These are phyloP conservation scores for Taphrina flavorubra DNA, from an alignment of 1,139 yeast genomes.

Conservation along the genomic window DNA sequence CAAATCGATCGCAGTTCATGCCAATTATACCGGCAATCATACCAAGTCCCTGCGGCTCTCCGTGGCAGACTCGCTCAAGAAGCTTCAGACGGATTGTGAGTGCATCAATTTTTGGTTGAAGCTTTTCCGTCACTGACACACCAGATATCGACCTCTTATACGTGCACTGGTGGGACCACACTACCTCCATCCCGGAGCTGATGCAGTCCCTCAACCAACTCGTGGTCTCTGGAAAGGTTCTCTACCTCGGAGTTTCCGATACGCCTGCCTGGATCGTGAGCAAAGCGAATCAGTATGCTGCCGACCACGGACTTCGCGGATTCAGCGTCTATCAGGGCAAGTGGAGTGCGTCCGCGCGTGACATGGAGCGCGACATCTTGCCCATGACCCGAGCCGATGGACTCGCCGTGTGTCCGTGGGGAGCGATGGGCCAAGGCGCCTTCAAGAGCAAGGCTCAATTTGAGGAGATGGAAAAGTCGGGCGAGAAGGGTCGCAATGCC, in stretches of 20 bases:
- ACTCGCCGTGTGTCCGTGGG: constrained; percentile 49
- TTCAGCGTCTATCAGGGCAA: constrained; percentile 48
- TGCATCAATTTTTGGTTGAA: background rate
- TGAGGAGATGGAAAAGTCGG: constrained; percentile 43
- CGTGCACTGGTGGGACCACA: constrained; percentile 49
- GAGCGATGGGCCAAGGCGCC: constrained; percentile 46
- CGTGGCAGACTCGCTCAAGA: constrained; percentile 43
- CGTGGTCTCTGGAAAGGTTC: constrained; percentile 46
- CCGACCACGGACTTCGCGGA: constrained; percentile 47
- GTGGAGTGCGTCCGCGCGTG: constrained; percentile 48
- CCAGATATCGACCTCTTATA: constrained; percentile 44
- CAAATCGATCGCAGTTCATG: constrained; percentile 26
- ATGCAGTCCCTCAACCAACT: constrained; percentile 48
- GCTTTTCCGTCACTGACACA: background rate
- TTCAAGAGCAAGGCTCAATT: constrained; percentile 47
- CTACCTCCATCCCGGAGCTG: constrained; percentile 48
- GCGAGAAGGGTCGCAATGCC: constrained; percentile 30
- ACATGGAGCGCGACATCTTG: constrained; percentile 48
- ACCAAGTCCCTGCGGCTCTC: constrained; percentile 42
- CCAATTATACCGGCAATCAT: constrained; percentile 45
- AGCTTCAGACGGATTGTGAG: constrained; percentile 45
- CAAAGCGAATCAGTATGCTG: constrained; percentile 48
- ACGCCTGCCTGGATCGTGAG: constrained; percentile 49
- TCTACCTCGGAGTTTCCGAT: constrained; percentile 48
- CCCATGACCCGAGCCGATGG: constrained; percentile 47